These are phyloP conservation scores for Allodekkera sacchari DNA, from an alignment of 805 yeast genomes.

Conservation along the genomic window DNA sequence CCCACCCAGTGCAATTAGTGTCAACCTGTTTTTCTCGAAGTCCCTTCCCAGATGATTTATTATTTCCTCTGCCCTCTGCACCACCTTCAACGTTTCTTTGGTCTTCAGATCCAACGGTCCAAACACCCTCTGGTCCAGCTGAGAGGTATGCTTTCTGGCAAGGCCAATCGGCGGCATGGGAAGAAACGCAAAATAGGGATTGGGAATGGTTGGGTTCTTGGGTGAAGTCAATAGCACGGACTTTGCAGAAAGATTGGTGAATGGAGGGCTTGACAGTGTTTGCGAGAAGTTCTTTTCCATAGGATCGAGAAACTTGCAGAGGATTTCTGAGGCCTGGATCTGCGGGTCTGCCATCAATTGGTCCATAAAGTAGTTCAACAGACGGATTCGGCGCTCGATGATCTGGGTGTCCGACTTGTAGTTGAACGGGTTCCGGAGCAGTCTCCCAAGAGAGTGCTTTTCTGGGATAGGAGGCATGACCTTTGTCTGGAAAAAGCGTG, in stretches of 20 bases:
- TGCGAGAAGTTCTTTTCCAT: constrained; percentile 43
- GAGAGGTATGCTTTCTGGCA: constrained; percentile 19
- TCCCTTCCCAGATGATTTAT: constrained; percentile 31
- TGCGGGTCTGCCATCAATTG: constrained; percentile 29
- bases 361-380: constrained; percentile 34
- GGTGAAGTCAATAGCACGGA: constrained; percentile 43
- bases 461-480: constrained; percentile 95
- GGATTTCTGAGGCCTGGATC: constrained; percentile 28
- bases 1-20: constrained; percentile 46
- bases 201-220: constrained; percentile 41
- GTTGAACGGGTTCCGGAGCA: constrained; percentile 23
- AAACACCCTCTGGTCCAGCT: constrained; percentile 19
- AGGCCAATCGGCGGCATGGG: constrained; percentile 32
- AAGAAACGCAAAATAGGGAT: constrained; percentile 41
- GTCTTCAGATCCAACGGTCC: constrained; percentile 19
- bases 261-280: constrained; percentile 27
- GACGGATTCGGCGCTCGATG: constrained; percentile 41
- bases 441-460: constrained; percentile 47
- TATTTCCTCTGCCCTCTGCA: constrained; percentile 26
- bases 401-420: constrained; percentile 23
- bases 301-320: constrained; percentile 44
- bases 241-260: constrained; percentile 37
- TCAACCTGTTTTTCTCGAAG: constrained; percentile 29
- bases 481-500: constrained; percentile 73
- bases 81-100: constrained; percentile 8